phyloP scores from a whole-genome alignment of 192 early-diverging fungal genomes.

The Backusella mclennaniae region DNA sequence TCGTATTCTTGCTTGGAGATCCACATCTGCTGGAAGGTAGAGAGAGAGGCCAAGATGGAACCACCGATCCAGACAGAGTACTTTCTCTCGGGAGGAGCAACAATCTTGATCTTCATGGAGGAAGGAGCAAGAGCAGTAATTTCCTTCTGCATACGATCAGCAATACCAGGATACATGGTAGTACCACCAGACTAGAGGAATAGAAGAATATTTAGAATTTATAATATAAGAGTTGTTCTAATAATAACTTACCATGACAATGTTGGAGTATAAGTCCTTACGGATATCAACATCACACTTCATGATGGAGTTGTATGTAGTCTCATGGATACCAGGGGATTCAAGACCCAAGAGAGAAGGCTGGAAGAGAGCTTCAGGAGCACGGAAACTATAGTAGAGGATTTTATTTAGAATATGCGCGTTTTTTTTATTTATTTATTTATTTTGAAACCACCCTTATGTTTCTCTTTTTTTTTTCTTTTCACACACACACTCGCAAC shows the following conservation, averaged over 20 bases:
- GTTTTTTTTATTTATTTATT: background rate
- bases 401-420: background rate
- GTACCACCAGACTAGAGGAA: conserved; percentile 75
- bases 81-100: conserved; percentile 96
- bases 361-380: conserved; percentile 97
- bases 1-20: conserved; percentile 80
- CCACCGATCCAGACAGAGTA: conserved; percentile 99
- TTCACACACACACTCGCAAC: background rate
- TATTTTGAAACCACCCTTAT: background rate
- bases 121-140: conserved; percentile 90
- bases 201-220: background rate
- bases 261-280: conserved; percentile 94
- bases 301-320: conserved; percentile 94
- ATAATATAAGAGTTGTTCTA: background rate
- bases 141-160: conserved; percentile 95
- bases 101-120: conserved; percentile 93
- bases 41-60: conserved; percentile 91
- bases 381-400: conserved; percentile 65
- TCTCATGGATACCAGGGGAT: conserved; percentile 92
- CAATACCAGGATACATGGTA: conserved; percentile 95
- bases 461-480: background rate
- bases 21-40: conserved; percentile 99
- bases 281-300: conserved; percentile 96
- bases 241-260: conserved; percentile 61
- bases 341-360: conserved; percentile 89